Base-by-base conservation (phyloP, 257 asterid genomes). In the Verbascum thapsus region DNA sequence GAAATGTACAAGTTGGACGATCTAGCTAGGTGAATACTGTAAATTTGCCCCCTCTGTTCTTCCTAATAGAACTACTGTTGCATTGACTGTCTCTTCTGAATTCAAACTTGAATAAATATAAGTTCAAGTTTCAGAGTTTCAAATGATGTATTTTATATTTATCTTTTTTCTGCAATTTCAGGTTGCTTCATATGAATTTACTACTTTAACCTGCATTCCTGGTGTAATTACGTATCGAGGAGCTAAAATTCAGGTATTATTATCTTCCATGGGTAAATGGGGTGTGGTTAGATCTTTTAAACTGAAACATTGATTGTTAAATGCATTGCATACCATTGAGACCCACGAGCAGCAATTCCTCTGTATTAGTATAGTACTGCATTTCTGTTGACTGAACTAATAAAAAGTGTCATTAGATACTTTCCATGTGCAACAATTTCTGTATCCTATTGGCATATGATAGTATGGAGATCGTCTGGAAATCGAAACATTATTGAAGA, bases 101-200 rank as follows among this genome's bases (percentile, higher is more conserved):
- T 10, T 17, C 16, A 26, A 53, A 12, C 7, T 47, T 53, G 10
- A 53, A 47, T 20, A 35, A 22, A 17, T 48, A 18, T 38, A 13
- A 26, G 53, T 64, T 58, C 30, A 56, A 59, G 65, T 60, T 53
- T 63, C 47, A 19, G 37, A 53, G 58, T 66, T 50, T 54, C 43
- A 44, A 49, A 65, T 17, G 16, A 34, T 52, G 35, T 37, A 69
- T 62, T 43, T 8, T 8, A 8, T 10, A 22, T 18, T 56, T 56
- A 9, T 58, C 42, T 10, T 19, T 57, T 61, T 62, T 42, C 49
- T 63, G 64, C 69, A 76, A 55, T 55, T 78, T 64, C 88, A 94
- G 99, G 99, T 94, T 74, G 97, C 99, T 66, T 94, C 99, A 23
- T 94, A 94, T 45, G 99, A 94, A 58, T 94, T 94, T 71, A 94